These are phyloP conservation scores for Arthrobotrys musiformis DNA, from an alignment of 2,329 filamentous ascomycete genomes.

Conservation along the genomic window DNA sequence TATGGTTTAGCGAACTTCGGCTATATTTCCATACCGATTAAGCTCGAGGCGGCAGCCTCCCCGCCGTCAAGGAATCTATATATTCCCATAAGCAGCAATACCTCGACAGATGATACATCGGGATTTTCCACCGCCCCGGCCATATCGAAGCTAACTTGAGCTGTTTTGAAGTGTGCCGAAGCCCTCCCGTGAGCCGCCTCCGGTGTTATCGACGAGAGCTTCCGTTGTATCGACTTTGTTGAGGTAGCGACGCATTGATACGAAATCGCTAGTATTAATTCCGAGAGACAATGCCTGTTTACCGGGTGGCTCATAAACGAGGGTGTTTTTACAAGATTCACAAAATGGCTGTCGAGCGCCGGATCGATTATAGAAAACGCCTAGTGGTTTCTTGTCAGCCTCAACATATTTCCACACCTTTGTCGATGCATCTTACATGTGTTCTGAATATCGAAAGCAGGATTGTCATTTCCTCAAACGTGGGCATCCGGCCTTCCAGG, in stretches of 20 bases:
- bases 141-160: constrained; percentile 47
- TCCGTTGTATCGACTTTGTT: constrained; percentile 34
- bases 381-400: neutral
- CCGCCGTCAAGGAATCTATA: constrained; percentile 45
- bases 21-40: constrained; percentile 15
- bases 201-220: constrained; percentile 31
- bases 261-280: constrained; percentile 40
- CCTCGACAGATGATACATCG: constrained; percentile 36
- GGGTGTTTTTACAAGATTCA: constrained; percentile 41
- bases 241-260: constrained; percentile 40
- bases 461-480: constrained; percentile 33
- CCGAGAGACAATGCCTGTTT: constrained; percentile 32
- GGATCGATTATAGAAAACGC: constrained; percentile 42
- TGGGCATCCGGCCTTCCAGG: constrained; percentile 33
- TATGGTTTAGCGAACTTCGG: neutral
- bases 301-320: constrained; percentile 44
- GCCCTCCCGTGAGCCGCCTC: constrained; percentile 20
- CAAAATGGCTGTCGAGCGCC: constrained; percentile 38
- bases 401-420: neutral
- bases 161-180: constrained; percentile 38
- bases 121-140: constrained; percentile 35
- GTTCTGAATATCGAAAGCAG: constrained; percentile 36
- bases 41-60: constrained; percentile 29
- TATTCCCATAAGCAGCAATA: constrained; percentile 33
- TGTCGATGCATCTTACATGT: constrained; percentile 14